Base-by-base conservation (phyloP, 441 rosid species). In the Omphalea diandra region DNA sequence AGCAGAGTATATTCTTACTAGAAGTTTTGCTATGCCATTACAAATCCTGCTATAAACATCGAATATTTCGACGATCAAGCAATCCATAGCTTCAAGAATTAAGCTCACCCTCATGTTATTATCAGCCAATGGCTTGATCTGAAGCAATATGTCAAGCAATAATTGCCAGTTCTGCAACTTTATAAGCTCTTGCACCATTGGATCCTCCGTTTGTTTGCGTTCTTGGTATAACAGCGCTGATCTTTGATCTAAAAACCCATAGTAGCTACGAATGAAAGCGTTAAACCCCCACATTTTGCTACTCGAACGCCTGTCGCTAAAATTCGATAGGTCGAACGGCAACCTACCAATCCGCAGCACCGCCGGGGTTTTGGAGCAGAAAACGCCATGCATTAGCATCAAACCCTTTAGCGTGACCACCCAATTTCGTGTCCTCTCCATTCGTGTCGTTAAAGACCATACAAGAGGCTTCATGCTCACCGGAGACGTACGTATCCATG, bases 321-420 rank as follows among this genome's bases (percentile, higher is more conserved):
- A 90, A 57, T 62, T 57, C 0, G 97, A n/a, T n/a, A n/a, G n/a
- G n/a, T n/a, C n/a, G n/a, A n/a, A n/a, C n/a, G n/a, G n/a, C n/a
- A 93, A 71, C 10, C 84, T 80, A 0, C 86, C 88, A 7, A 93
- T 82, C 66, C 73, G 75, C 18, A 79, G 67, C 1, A 82, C 84
- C 7, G 83, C 74, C 0, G 83, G 84, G 26, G 81, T 77, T 53
- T 81, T 85, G 33, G 90, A 85, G 65, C 84, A 82, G 61, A 90
- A 79, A 40, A 93, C 83, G 6, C 97, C 93, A 22, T 93, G 97
- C 78, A 90, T 79, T 11, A 93, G 83, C 80, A 90, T 85, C 11
- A 89, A 75, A 8, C 96, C 85, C 35, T 90, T 90, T n/a, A 93
- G 80, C 0, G 93, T 87, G 5, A 90, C 94, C 14, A 81, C 83